Evolutionary conservation across 2,329 filamentous ascomycete species (phyloP).

Genomic region (Aotearoamyces nothofagi): DNA sequence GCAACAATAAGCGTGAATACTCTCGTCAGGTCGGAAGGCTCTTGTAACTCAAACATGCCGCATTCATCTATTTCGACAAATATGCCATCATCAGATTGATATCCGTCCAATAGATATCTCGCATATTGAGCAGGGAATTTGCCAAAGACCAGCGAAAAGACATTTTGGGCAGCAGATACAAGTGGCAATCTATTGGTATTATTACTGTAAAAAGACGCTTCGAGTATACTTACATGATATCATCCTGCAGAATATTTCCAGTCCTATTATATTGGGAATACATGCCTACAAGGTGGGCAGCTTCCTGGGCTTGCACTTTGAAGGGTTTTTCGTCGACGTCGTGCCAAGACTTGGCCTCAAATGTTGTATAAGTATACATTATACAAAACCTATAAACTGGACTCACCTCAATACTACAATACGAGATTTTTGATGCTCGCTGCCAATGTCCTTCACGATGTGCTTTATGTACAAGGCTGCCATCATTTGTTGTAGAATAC

Average conservation of each 20-base stretch:
- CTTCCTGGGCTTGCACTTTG: slow-evolving; percentile 4
- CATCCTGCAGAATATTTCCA: neutral
- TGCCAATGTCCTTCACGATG: slow-evolving; percentile 2
- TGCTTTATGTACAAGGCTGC: slow-evolving; percentile 4
- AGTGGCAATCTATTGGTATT: slow-evolving; percentile 3
- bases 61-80: slow-evolving; percentile 3
- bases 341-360: slow-evolving; percentile 4
- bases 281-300: slow-evolving; percentile 5
- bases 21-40: slow-evolving; percentile 1
- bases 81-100: slow-evolving; percentile 1
- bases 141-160: slow-evolving; percentile 3
- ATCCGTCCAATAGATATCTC: slow-evolving; percentile 3
- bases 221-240: slow-evolving; percentile 1
- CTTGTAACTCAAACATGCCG: slow-evolving; percentile 4
- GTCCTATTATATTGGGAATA: slow-evolving; percentile 2
- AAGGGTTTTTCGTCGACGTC: neutral
- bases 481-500: slow-evolving; percentile 6
- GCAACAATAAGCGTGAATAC: slow-evolving; percentile 4
- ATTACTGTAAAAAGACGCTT: neutral
- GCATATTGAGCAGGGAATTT: slow-evolving; percentile 1
- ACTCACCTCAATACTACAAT: slow-evolving; percentile 5
- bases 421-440: slow-evolving; percentile 2
- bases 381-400: neutral
- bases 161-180: slow-evolving; percentile 4
- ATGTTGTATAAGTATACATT: neutral